Evolutionary conservation across 2,329 filamentous ascomycete genomes (phyloP), one percentile per base, ranked within the genome.

Genomic region (Apiospora marii): DNA sequence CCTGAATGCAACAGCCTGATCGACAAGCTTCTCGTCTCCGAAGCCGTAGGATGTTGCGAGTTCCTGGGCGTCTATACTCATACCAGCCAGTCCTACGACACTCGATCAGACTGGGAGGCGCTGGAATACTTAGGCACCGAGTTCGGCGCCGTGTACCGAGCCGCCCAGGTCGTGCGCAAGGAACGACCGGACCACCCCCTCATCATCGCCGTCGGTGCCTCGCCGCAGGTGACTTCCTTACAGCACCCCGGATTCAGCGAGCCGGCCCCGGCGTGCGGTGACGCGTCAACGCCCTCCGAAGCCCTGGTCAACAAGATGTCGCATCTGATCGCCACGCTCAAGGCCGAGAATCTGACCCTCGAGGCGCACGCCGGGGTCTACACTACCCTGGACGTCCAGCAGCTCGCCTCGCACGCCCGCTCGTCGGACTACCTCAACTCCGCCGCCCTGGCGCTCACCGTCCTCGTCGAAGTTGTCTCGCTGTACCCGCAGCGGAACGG

Each of bases 321-420:
- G 30, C 74, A 76, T 1, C 79, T 84, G 37, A 81, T 90, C 37
- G 77, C 76, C 14, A 77, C 78, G 13, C 81, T 85, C 73, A 83
- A 77, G 70, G 78, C 75, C 71, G 77, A 80, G 5, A 83, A 82
- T 48, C 84, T 87, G 69, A 81, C 78, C 4, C 85, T 94, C 37
- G 93, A 95, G 79, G 84, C 94, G 1, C 93, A 95, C 79, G 93
- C 93, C 0, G 93, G 93, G 43, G 92, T 94, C 2, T 96, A 95
- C 79, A 90, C 93, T 0, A 85, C 91, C 3, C 87, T 96, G 12
- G 94, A 96, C 80, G 85, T 95, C 77, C 94, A 96, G 80, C 94
- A 96, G 80, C 85, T 96, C 1, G 91, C 93, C 0, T 94, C 93
- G 0, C 89, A 92, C 77, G 91, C 92, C 4, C 79, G 83, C 69